Percentiles rank a stretch among this genome's conserved stretches.
Conservation (phyloP, 148 eudicot species). For the Fagopyrum esculentum region DNA sequence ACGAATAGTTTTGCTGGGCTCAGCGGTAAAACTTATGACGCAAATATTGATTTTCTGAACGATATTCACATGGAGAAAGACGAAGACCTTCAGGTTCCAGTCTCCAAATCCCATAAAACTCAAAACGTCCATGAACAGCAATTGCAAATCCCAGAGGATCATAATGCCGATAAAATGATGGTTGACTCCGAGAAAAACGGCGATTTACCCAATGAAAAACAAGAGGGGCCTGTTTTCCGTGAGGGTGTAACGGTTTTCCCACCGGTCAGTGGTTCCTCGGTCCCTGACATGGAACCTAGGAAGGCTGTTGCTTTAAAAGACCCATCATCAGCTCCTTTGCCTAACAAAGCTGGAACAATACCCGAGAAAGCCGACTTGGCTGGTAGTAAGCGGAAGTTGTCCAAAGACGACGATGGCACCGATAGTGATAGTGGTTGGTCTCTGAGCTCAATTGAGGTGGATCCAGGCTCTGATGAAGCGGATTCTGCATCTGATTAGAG, state of each 20-base stretch:
- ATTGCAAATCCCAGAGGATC: background rate
- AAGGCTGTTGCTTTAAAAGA: background rate
- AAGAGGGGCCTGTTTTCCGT: constrained; percentile 2
- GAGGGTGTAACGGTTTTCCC: constrained; percentile 1
- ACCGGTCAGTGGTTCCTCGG: constrained; percentile 6
- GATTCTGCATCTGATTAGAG: constrained; percentile 7
- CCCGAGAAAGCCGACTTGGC: background rate
- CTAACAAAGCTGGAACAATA: background rate
- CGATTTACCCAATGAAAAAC: constrained; percentile 15
- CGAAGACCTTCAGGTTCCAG: constrained; percentile 27
- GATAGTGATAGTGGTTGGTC: constrained; percentile 5
- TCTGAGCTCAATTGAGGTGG: constrained; percentile 7
- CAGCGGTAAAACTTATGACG: constrained; percentile 15
- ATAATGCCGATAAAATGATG: constrained; percentile 25
- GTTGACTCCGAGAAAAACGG: constrained; percentile 18
- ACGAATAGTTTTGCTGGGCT: constrained; percentile 16
- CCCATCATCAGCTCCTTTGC: background rate
- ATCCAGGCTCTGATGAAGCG: background rate
- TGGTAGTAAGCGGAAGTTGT: background rate
- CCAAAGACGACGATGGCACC: background rate
- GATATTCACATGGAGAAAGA: constrained; percentile 38
- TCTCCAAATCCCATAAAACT: constrained; percentile 16
- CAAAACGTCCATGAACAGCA: constrained; percentile 6
- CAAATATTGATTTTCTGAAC: constrained; percentile 43
- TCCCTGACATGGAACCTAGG: constrained; percentile 6